Percentiles rank a stretch among this genome's conserved stretches.
Conservation (phyloP, 805 yeast species). For the Pichia deserticola region DNA sequence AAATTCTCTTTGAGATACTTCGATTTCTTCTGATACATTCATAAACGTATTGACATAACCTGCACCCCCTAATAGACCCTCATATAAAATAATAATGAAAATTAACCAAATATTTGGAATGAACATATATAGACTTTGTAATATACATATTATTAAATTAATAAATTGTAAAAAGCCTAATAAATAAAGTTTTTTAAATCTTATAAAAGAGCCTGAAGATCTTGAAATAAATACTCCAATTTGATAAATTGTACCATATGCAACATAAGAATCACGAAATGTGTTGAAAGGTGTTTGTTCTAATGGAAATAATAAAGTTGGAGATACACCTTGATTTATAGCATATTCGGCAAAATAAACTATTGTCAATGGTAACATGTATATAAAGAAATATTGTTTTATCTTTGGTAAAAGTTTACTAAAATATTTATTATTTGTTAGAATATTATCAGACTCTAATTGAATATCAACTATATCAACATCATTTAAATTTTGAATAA, state of each 20-base stretch:
- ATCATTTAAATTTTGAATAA: background rate
- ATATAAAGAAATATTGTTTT: conserved; percentile 47
- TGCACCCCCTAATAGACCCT: conserved; percentile 86
- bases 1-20: conserved; percentile 55
- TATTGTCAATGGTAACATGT: conserved; percentile 74
- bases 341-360: conserved; percentile 84
- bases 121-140: conserved; percentile 56
- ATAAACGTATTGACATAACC: conserved; percentile 85
- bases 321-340: conserved; percentile 88
- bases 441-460: background rate
- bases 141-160: conserved; percentile 51
- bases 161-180: conserved; percentile 60
- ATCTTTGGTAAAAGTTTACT: conserved; percentile 27
- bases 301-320: conserved; percentile 75
- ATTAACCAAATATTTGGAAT: conserved; percentile 56
- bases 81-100: conserved; percentile 65
- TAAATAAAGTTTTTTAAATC: conserved; percentile 51
- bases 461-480: background rate
- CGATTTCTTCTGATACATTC: conserved; percentile 56
- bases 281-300: conserved; percentile 59
- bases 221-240: conserved; percentile 89
- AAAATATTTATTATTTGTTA: conserved; percentile 4
- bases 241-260: conserved; percentile 85
- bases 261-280: conserved; percentile 82
- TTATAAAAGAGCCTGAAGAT: conserved; percentile 63